Evolutionary conservation across 345 rosid species (phyloP).

Genomic region (Tarenaya hassleriana): DNA sequence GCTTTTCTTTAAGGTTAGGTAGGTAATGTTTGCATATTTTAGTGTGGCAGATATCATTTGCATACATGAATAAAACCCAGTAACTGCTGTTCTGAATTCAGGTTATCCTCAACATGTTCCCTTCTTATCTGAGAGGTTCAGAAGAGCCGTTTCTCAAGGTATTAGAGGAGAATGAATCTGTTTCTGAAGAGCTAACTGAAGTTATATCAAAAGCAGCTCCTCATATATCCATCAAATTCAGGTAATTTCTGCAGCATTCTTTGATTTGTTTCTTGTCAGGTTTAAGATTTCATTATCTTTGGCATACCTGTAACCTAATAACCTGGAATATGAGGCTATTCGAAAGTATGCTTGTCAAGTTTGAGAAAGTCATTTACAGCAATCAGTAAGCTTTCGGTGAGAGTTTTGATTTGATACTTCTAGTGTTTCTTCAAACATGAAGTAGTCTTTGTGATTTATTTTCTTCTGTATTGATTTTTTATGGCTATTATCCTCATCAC

Average conservation of each 20-base stretch:
- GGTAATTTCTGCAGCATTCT: conserved; percentile 38
- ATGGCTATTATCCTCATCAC: conserved; percentile 1
- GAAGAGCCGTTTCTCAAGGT: conserved; percentile 47
- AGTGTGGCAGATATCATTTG: background rate
- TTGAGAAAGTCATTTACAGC: too few relatives aligned
- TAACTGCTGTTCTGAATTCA: conserved; percentile 24
- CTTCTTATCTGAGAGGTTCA: conserved; percentile 65
- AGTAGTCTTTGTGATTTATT: too few relatives aligned
- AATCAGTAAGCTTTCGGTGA: too few relatives aligned
- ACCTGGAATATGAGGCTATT: too few relatives aligned
- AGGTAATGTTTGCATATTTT: conserved; percentile 7
- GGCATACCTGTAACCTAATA: too few relatives aligned
- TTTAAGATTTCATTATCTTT: conserved; percentile 10
- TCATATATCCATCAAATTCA: conserved; percentile 47
- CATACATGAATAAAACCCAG: conserved; percentile 7
- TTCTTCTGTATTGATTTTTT: conserved; percentile 9
- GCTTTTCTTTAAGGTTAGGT: conserved; percentile 1
- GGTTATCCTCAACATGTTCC: conserved; percentile 63
- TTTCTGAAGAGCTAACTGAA: conserved; percentile 44
- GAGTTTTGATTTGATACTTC: too few relatives aligned
- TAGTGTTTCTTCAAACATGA: too few relatives aligned
- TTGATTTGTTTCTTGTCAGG: conserved; percentile 16
- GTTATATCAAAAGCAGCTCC: conserved; percentile 65
- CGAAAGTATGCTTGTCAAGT: conserved; percentile 5
- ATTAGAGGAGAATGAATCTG: conserved; percentile 41